Evolutionary conservation across 2,329 filamentous ascomycete species (phyloP).

Genomic region (Piedraia hortae): DNA sequence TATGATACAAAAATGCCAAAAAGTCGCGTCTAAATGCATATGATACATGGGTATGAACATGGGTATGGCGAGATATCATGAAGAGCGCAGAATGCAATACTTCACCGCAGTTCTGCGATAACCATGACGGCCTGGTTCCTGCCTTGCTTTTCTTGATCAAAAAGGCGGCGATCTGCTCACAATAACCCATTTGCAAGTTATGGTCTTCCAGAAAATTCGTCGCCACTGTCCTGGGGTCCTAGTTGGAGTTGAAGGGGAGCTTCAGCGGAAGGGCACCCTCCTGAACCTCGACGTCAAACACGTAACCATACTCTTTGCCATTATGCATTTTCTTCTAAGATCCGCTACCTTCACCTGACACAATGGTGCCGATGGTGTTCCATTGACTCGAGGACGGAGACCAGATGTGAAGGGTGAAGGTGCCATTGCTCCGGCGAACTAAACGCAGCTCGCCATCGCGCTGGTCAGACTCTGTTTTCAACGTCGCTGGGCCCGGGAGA

Average conservation of each 20-base stretch:
- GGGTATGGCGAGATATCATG: no score
- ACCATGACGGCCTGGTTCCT: no score
- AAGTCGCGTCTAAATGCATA: no score
- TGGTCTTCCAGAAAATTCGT: conserved; percentile 78
- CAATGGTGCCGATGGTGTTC: conserved; percentile 55
- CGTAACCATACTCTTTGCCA: conserved; percentile 78
- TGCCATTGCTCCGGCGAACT: conserved; percentile 58
- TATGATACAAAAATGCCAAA: no score
- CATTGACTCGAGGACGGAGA: conserved; percentile 22
- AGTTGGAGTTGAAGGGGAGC: conserved; percentile 73
- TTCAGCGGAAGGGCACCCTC: conserved; percentile 82
- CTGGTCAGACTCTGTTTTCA: conserved; percentile 57
- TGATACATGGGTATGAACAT: no score
- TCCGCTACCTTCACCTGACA: conserved; percentile 59
- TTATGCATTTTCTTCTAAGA: conserved; percentile 42
- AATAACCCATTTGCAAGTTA: conserved; percentile 59
- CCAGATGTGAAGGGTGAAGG: conserved; percentile 71
- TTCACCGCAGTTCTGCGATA: no score
- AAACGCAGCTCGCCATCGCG: conserved; percentile 92
- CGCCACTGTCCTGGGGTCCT: conserved; percentile 78
- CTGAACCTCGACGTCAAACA: conserved; percentile 90
- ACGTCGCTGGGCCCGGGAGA: conserved; percentile 39
- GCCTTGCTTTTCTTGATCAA: conserved; percentile 74
- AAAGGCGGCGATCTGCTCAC: conserved; percentile 81
- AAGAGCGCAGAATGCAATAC: no score